Evolutionary conservation across 495 filamentous ascomycete genomes (phyloP), one percentile per base, ranked within the genome.

Genomic region (Cenococcum geophilum): DNA sequence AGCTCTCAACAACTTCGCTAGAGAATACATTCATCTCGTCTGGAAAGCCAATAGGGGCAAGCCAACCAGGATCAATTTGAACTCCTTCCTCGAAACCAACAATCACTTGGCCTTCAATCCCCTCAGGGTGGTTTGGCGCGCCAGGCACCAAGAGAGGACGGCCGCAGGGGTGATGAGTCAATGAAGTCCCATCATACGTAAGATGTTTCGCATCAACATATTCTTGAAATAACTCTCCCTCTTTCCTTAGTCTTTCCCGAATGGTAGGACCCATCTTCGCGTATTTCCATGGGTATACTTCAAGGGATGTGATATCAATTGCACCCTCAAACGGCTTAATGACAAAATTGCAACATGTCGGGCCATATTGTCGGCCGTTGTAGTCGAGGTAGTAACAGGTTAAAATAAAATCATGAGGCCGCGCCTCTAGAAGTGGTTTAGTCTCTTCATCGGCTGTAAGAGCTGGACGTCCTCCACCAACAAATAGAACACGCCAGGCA

Each of bases 401-500:
- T 23, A 52, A 23, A 16, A 23, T 32, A 32, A 52, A 52, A 16
- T 52, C 49, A 16, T 52, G 49, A 52, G 49, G 49, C 1, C 49
- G 49, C 14, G 49, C 22, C 20, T 52, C 49, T 6, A 52, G 21
- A 5, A 52, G 14, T 1, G 20, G 49, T 20, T 22, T 52, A 18
- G 49, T 52, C 25, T 52, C 49, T 27, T 52, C 49, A 27, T 52
- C 49, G 18, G 49, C 49, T 16, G 49, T 52, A 27, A 52, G 49
- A 0, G 49, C 21, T 8, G 20, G 25, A 16, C 49, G 49, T 1
- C 49, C 49, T 23, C 49, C 49, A 10, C 49, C 25, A 25, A 52
- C 49, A 32, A 23, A 32, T 27, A 52, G 16, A 25, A 52, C 49
- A 25, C 49, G 49, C 49, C 49, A 52, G 14, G 49, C 18, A 25